Conservation (phyloP, 345 rosid species). For the Raphanus raphanistrum region DNA sequence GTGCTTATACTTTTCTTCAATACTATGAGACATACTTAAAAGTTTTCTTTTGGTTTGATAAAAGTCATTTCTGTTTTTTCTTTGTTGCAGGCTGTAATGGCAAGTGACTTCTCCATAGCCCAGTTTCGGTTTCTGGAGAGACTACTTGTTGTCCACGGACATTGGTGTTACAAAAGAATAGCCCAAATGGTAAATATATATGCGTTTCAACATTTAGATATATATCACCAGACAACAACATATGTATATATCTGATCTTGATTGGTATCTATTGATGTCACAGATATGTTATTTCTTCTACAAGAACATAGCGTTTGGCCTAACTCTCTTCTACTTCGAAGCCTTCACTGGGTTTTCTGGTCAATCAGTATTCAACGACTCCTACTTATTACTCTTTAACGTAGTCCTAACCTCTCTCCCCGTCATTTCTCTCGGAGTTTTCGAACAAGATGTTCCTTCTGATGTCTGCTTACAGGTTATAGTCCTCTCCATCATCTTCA, state of each 20-base stretch:
- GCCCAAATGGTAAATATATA: slow-evolving; percentile 64
- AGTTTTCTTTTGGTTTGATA: not conserved
- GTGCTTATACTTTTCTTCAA: slow-evolving; percentile 34
- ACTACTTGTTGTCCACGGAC: slow-evolving; percentile 76
- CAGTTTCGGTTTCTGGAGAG: slow-evolving; percentile 75
- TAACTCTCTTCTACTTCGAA: slow-evolving; percentile 74
- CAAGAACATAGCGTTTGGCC: slow-evolving; percentile 81
- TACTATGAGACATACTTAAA: not conserved
- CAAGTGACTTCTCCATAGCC: slow-evolving; percentile 77
- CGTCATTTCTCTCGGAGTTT: slow-evolving; percentile 65
- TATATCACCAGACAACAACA: not conserved
- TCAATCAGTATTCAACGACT: slow-evolving; percentile 59
- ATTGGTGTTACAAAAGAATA: slow-evolving; percentile 81
- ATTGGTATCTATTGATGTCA: slow-evolving; percentile 30
- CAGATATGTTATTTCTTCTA: slow-evolving; percentile 69
- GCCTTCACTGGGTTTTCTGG: slow-evolving; percentile 66
- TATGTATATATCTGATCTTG: not conserved
- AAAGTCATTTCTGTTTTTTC: slow-evolving; percentile 3
- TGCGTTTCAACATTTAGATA: not conserved
- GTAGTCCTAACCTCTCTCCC: slow-evolving; percentile 75
- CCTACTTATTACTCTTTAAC: slow-evolving; percentile 72
- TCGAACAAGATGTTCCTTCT: slow-evolving; percentile 75
- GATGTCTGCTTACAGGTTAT: slow-evolving; percentile 78
- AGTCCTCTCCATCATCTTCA: slow-evolving; percentile 6
- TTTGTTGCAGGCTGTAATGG: slow-evolving; percentile 76